Conservation (phyloP, 2,329 filamentous ascomycete genomes). For the Colletotrichum scovillei region DNA sequence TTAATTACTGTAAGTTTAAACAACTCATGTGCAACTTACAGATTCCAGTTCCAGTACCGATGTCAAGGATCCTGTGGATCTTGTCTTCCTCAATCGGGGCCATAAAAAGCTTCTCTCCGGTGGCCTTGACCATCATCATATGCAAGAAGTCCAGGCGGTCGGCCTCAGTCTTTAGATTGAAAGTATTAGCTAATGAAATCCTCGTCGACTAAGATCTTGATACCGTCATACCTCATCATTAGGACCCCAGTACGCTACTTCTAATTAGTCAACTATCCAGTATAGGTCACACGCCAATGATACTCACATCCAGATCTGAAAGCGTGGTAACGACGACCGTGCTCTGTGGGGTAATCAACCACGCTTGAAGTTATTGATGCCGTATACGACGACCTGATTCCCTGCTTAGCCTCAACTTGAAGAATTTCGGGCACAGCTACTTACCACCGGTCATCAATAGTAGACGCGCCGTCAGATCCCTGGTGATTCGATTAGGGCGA, state of each 20-base stretch:
- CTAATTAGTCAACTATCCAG: neutral
- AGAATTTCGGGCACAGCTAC: accelerated
- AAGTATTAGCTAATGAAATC: neutral
- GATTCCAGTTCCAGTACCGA: constrained; percentile 72
- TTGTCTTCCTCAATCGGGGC: constrained; percentile 20
- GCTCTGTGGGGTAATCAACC: constrained; percentile 27
- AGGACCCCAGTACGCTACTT: constrained; percentile 44
- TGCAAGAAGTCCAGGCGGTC: constrained; percentile 27
- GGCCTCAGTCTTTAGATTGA: constrained; percentile 3
- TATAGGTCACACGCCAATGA: too few relatives aligned
- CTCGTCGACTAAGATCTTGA: neutral
- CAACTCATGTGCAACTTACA: constrained; percentile 48
- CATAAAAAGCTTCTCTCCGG: constrained; percentile 8
- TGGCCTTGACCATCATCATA: constrained; percentile 3
- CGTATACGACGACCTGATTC: constrained; percentile 17
- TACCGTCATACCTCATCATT: constrained; percentile 46
- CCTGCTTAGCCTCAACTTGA: neutral
- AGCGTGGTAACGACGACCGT: constrained; percentile 35
- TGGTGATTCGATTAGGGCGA: neutral
- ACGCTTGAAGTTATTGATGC: constrained; percentile 28
- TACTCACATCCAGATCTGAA: constrained; percentile 29
- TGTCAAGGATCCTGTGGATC: constrained; percentile 59
- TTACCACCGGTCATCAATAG: constrained; percentile 15
- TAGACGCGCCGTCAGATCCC: constrained; percentile 2
- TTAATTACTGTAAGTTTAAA: neutral